phyloP scores from a whole-genome alignment of 1,284 basidiomycete species.

The Irpex lacteus region DNA sequence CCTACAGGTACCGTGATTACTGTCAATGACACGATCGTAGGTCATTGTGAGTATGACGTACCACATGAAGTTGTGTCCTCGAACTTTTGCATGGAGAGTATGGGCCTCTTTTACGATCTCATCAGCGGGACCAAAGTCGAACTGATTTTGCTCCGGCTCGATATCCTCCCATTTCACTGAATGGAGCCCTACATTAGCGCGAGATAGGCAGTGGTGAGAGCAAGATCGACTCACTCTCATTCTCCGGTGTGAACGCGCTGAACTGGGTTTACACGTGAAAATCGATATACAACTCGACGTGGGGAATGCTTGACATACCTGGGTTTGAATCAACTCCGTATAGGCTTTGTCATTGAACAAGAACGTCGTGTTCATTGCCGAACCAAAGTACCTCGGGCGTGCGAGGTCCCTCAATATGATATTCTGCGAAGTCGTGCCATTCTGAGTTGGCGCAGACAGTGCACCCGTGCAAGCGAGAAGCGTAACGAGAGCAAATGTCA shows the following conservation, averaged over 20 bases:
- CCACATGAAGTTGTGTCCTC: conserved; percentile 16
- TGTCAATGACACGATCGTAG: neutral
- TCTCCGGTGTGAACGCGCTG: conserved; percentile 15
- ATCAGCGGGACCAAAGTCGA: conserved; percentile 11
- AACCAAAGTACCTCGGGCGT: conserved; percentile 13
- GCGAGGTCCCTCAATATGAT: conserved; percentile 12
- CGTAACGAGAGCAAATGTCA: neutral
- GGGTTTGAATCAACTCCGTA: conserved; percentile 11
- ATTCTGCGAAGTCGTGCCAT: neutral
- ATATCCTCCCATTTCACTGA: conserved; percentile 17
- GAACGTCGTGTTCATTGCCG: conserved; percentile 14
- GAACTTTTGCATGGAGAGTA: conserved; percentile 12
- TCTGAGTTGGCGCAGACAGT: neutral
- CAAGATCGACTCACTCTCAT: conserved; percentile 10
- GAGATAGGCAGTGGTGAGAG: neutral
- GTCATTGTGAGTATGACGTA: neutral
- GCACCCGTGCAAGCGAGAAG: neutral
- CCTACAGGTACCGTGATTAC: neutral
- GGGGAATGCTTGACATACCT: conserved; percentile 3
- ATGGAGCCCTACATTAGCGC: neutral
- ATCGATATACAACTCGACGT: neutral
- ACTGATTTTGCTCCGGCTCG: conserved; percentile 11
- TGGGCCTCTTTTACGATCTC: conserved; percentile 13
- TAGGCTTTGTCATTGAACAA: conserved; percentile 13
- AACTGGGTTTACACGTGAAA: conserved; percentile 2